Evolutionary conservation across 768 basidiomycete genomes (phyloP), one percentile per base, ranked within the genome.

Genomic region (Auriscalpium orientale): DNA sequence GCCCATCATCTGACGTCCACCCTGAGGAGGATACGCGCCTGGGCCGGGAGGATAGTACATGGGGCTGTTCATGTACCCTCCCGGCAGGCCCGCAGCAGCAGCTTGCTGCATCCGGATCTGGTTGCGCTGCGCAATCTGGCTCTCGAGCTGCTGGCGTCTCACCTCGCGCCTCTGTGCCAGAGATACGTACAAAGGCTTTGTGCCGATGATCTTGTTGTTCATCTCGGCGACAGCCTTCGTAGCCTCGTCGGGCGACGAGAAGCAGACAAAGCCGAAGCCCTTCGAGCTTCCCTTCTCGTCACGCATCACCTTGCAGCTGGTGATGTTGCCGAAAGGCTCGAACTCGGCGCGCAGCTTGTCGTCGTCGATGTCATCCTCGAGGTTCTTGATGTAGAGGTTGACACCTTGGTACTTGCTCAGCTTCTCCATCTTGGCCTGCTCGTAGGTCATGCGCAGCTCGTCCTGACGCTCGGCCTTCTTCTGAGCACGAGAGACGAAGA

Each of bases 191-290:
- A 99, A 84, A 53, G 97, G 97, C 77, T 99, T 99, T 63, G 87
- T 83, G 59, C 95, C 95, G 67, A 98, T 91, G 87, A 98, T 98
- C 78, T 95, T 95, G 83, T 97, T 98, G 82, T 99, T 99, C 94
- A 99, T 97, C 79, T 99, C 97, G 54, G 93, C 91, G 58, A 98
- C 94, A 58, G 97, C 97, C 78, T 98, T 98, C 67, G 93, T 98
- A 21, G 97, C 95, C 75, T 99, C 97, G 63, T 99, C 97, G 49
- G 97, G 94, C 53, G 93, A 88, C 37, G 93, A 92, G 80, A 93
- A 99, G 75, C 97, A 99, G 65, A 99, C 97, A 70, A 99, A 99
- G 62, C 97, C 97, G 67, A 99, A 99, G 63, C 95, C 94, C 71
- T 94, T 94, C 10, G 94, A 97, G 52, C 79, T 84, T 57, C 81